phyloP scores from a whole-genome alignment of 1,139 yeast genomes.

The Yamadazyma trypodendri region DNA sequence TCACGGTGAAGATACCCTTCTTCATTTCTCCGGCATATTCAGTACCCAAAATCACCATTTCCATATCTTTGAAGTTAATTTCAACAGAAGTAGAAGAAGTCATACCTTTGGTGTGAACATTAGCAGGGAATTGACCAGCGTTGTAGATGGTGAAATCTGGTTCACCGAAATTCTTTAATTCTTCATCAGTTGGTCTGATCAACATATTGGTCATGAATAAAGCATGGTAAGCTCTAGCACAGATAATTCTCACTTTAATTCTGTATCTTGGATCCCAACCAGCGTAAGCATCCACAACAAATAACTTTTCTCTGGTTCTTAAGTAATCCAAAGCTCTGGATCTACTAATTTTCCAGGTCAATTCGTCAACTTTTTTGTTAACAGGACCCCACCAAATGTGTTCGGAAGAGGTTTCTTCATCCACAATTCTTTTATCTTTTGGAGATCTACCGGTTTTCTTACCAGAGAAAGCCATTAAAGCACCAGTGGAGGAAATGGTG shows the following conservation, averaged over 20 bases:
- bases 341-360: slow-evolving; percentile 93
- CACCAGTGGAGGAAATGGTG: slow-evolving; percentile 91
- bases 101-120: slow-evolving; percentile 96
- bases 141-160: slow-evolving; percentile 98
- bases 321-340: slow-evolving; percentile 96
- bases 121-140: slow-evolving; percentile 99
- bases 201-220: slow-evolving; percentile 98
- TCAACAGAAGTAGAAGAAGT: slow-evolving; percentile 94
- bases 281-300: slow-evolving; percentile 94
- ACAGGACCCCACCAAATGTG: slow-evolving; percentile 99
- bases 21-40: slow-evolving; percentile 99
- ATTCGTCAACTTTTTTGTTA: slow-evolving; percentile 90
- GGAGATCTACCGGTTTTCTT: slow-evolving; percentile 98
- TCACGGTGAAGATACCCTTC: slow-evolving; percentile 97
- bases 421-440: slow-evolving; percentile 96
- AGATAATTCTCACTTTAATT: slow-evolving; percentile 92
- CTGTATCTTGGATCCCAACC: slow-evolving; percentile 99
- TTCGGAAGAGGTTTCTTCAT: slow-evolving; percentile 79
- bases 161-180: slow-evolving; percentile 86
- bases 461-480: slow-evolving; percentile 94
- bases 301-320: slow-evolving; percentile 92
- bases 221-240: slow-evolving; percentile 99
- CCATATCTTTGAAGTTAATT: slow-evolving; percentile 96
- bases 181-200: slow-evolving; percentile 91
- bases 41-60: slow-evolving; percentile 97